Evolutionary conservation across 768 basidiomycete genomes (phyloP).

Genomic region (Auriscalpium orientale): DNA sequence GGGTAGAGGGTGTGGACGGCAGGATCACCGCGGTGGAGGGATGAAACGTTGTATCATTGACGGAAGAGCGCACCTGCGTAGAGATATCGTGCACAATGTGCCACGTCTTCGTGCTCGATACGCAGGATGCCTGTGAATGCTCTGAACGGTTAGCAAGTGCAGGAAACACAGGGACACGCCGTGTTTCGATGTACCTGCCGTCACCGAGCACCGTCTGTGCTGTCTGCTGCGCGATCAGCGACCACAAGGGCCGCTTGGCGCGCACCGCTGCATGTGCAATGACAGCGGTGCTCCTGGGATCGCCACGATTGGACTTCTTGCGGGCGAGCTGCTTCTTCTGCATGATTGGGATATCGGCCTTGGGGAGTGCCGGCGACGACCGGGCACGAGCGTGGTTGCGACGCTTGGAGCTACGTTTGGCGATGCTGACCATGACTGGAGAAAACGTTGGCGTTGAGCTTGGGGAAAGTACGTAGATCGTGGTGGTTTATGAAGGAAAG

Average conservation of each 20-base stretch:
- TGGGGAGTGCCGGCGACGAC: background rate
- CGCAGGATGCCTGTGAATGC: slow-evolving; percentile 5
- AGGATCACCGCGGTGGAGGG: slow-evolving; percentile 1
- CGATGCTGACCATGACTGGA: background rate
- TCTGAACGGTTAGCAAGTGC: slow-evolving; percentile 10
- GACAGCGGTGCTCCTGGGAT: background rate
- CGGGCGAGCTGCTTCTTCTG: background rate
- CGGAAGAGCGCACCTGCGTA: slow-evolving; percentile 7
- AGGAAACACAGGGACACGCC: slow-evolving; percentile 10
- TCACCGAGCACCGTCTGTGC: slow-evolving; percentile 9
- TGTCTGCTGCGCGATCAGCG: slow-evolving; percentile 13
- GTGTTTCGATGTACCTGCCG: slow-evolving; percentile 17
- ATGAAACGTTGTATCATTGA: slow-evolving; percentile 3
- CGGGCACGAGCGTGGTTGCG: background rate
- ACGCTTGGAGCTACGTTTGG: background rate
- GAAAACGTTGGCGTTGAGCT: background rate
- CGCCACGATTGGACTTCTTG: background rate
- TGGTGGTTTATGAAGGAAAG: background rate
- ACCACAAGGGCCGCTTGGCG: slow-evolving; percentile 10
- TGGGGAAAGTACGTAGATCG: background rate
- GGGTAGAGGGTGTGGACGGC: background rate
- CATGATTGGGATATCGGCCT: background rate
- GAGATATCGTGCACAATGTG: slow-evolving; percentile 14
- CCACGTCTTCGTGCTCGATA: slow-evolving; percentile 8
- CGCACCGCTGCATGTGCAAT: slow-evolving; percentile 10